These are phyloP conservation scores for Skeletonema marinoi DNA, from an alignment of 108 stramenopile genomes.

Conservation along the genomic window DNA sequence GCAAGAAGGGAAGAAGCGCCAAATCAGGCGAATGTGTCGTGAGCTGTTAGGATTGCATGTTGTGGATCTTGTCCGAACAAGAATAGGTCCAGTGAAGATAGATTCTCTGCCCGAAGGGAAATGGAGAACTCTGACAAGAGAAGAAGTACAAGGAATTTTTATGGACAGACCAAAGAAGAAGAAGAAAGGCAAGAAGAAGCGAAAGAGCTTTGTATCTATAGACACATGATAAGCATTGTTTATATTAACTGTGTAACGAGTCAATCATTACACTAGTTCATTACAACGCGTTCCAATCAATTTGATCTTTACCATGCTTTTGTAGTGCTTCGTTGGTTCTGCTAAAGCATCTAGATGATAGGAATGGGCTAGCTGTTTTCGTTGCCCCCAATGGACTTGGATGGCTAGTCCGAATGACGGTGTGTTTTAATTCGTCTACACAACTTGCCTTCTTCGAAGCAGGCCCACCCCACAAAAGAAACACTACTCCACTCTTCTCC, in stretches of 20 bases:
- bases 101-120: constrained; percentile 57
- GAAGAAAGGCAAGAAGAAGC: neutral
- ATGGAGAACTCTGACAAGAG: constrained; percentile 55
- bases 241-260: neutral
- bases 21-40: constrained; percentile 78
- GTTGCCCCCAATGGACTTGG: constrained; percentile 72
- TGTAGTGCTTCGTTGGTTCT: constrained; percentile 64
- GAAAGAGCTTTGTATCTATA: neutral
- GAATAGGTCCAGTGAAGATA: constrained; percentile 68
- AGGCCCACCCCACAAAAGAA: constrained; percentile 98
- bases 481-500: constrained; percentile 71
- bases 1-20: constrained; percentile 75
- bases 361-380: constrained; percentile 82
- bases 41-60: constrained; percentile 76
- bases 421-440: constrained; percentile 55
- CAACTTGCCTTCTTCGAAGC: constrained; percentile 73
- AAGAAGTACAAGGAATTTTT: constrained; percentile 29
- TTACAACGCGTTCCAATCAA: constrained; percentile 71
- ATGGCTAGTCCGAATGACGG: constrained; percentile 66
- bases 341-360: constrained; percentile 68
- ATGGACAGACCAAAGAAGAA: neutral
- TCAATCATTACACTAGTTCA: neutral
- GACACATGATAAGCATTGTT: neutral
- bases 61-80: constrained; percentile 48
- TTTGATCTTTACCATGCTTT: constrained; percentile 55